phyloP scores from a whole-genome alignment of 2,329 filamentous ascomycete genomes.

The Phialophora tarda region DNA sequence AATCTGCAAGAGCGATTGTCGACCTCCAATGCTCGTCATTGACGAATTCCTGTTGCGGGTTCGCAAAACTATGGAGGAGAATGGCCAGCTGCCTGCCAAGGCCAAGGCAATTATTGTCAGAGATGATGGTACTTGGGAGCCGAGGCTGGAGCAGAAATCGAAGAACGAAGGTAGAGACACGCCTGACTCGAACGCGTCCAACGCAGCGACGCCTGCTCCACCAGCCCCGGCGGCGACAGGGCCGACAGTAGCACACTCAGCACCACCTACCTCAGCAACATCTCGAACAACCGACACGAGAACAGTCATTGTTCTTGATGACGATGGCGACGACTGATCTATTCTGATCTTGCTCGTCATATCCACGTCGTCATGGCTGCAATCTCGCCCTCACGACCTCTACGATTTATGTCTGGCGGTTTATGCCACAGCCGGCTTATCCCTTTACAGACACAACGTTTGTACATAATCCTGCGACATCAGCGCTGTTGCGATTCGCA shows the following conservation, averaged over 20 bases:
- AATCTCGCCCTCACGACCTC: neutral
- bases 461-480: neutral
- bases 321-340: neutral
- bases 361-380: neutral
- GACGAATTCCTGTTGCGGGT: slow-evolving; percentile 76
- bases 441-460: neutral
- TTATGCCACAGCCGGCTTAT: neutral
- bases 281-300: neutral
- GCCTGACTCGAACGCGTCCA: neutral
- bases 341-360: neutral
- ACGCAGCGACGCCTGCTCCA: neutral
- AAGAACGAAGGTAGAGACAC: slow-evolving; percentile 3
- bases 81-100: slow-evolving; percentile 59
- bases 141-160: slow-evolving; percentile 6
- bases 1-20: slow-evolving; percentile 76
- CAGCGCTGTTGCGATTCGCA: neutral
- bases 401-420: neutral
- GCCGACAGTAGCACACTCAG: neutral
- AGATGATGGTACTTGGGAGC: slow-evolving; percentile 67
- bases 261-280: neutral
- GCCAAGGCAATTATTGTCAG: slow-evolving; percentile 68
- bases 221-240: neutral
- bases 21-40: slow-evolving; percentile 71
- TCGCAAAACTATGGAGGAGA: slow-evolving; percentile 58
- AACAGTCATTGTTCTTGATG: neutral